Base-by-base conservation (phyloP, 768 basidiomycete species). In the Collybia mongolica region DNA sequence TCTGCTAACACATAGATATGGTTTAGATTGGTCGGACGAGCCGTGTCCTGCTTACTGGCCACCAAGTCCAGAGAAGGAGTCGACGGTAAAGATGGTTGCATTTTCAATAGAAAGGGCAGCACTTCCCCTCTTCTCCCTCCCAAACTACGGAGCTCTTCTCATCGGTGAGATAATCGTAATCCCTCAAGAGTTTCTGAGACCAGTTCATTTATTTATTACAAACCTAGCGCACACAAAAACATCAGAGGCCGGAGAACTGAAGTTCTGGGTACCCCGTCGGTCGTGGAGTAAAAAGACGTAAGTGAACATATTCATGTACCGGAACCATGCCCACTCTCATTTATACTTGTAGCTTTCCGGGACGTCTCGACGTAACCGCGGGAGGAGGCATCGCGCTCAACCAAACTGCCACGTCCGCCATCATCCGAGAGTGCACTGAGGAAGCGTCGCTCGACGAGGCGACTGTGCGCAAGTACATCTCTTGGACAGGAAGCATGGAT, bases 61-160 rank as follows among this genome's bases (percentile, higher is more conserved):
- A 26, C 7, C 24, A 7, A 26, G 7, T 26, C 7, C 24, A 26
- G 24, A 26, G 24, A 26, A 26, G 24, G 24, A 26, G 7, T 26
- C 7, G 7, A 7, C 24, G 24, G 7, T 26, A 3, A 26, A 26
- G 24, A 26, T 4, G 24, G 54, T 69, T n/a, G 67, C 66, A 38
- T 75, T 76, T 41, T 65, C 70, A 17, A 68, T 76, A 39, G 74
- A 75, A 50, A 71, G 73, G 26, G 70, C 73, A 35, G 71, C 71
- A 3, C 64, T 76, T 15, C 74, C 75, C 38, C 50, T 76, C n/a
- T 76, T 76, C 52, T 70, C 72, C 6, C 69, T 76, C 22, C 61
- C 67, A 14, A 74, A 76, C 48, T 76, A 71, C 54, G 75, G 75
- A 42, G 73, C 66, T 29, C 59, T 76, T 14, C 67, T 75, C 12